These are phyloP conservation scores for Sicyos baderoa DNA, from an alignment of 306 rosid species.

Conservation along the genomic window DNA sequence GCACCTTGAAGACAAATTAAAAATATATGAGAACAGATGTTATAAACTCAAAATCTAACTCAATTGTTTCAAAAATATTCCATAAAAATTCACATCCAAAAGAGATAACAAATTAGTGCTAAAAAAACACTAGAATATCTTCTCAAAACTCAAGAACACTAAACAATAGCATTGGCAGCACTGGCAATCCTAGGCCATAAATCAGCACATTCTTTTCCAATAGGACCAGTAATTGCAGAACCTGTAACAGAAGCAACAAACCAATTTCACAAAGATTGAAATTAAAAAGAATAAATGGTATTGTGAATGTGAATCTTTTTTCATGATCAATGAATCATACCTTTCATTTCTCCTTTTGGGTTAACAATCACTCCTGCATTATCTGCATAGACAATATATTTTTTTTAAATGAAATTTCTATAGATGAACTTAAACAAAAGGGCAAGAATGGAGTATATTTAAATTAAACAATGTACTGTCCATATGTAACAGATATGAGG, in stretches of 20 bases:
- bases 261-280: neutral
- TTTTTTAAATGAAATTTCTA: neutral
- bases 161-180: constrained; percentile 37
- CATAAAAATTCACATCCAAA: neutral
- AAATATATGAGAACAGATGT: too few relatives aligned
- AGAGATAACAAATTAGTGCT: neutral
- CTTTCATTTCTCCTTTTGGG: constrained; percentile 39
- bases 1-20: too few relatives aligned
- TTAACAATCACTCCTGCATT: constrained; percentile 39
- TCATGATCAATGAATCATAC: neutral
- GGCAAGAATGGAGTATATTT: neutral
- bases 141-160: neutral
- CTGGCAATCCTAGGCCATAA: constrained; percentile 37
- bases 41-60: neutral
- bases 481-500: constrained; percentile 41
- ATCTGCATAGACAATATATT: constrained; percentile 13
- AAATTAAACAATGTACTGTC: constrained; percentile 19
- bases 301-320: too few relatives aligned
- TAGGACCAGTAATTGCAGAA: constrained; percentile 35
- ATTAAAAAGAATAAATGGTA: too few relatives aligned
- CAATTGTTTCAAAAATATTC: neutral
- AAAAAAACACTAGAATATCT: neutral
- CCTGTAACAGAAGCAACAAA: constrained; percentile 19
- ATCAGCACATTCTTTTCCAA: constrained; percentile 41
- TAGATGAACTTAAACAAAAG: neutral